phyloP scores from a whole-genome alignment of 805 yeast genomes.

The Sugiyamaella marilandica region DNA sequence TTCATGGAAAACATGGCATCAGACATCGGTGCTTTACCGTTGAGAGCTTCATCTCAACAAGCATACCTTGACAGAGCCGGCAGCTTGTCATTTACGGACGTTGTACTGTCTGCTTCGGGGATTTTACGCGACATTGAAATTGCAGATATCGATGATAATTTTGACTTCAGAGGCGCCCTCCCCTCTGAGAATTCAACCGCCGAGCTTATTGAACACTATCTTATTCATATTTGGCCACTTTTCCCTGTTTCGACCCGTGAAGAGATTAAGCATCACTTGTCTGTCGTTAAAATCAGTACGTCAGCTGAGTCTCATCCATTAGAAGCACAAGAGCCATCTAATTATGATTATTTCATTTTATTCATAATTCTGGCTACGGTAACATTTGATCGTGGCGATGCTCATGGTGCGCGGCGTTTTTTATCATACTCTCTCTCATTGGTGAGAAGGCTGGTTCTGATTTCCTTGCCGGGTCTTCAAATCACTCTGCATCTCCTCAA shows the following conservation, averaged over 20 bases:
- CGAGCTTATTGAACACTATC: conserved; percentile 7
- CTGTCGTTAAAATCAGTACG: not conserved
- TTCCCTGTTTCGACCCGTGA: conserved; percentile 5
- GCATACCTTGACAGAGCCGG: conserved; percentile 11
- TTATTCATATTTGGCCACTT: conserved; percentile 7
- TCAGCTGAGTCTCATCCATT: not conserved
- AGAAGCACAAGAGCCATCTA: not conserved
- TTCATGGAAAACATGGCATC: conserved; percentile 11
- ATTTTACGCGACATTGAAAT: not conserved
- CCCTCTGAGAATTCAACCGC: not conserved
- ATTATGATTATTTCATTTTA: conserved; percentile 9
- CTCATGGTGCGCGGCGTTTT: not conserved
- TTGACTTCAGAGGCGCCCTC: not conserved
- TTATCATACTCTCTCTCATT: conserved; percentile 3
- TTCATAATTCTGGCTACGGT: conserved; percentile 10
- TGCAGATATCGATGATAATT: not conserved
- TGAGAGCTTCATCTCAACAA: conserved; percentile 13
- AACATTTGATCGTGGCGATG: conserved; percentile 2
- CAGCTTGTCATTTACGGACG: conserved; percentile 8
- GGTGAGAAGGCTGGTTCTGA: conserved; percentile 1
- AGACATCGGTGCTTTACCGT: conserved; percentile 12
- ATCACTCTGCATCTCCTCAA: conserved; percentile 5
- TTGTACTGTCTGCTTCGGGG: conserved; percentile 8
- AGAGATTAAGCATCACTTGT: conserved; percentile 4
- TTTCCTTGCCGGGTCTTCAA: conserved; percentile 8